Evolutionary conservation across 2,329 filamentous ascomycete species (phyloP).

Genomic region (Apiospora malaysiana): DNA sequence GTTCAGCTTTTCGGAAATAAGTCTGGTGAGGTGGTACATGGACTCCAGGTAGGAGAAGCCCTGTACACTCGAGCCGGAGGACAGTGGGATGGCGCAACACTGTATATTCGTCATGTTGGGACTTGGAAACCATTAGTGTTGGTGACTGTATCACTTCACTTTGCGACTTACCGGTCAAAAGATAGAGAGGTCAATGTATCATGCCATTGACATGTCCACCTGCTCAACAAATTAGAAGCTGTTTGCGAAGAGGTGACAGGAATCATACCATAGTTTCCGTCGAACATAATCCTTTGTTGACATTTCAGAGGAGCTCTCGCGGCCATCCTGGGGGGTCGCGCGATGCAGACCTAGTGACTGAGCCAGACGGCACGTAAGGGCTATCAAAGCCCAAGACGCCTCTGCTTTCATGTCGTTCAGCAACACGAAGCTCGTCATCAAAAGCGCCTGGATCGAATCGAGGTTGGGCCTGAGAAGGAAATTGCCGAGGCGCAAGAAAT

Average conservation of each 20-base stretch:
- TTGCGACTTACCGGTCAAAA: conserved; percentile 60
- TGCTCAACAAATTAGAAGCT: conserved; percentile 26
- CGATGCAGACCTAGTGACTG: conserved; percentile 68
- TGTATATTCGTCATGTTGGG: conserved; percentile 67
- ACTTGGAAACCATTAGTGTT: conserved; percentile 39
- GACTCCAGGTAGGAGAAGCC: conserved; percentile 66
- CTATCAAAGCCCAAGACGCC: conserved; percentile 69
- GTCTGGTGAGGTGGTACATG: conserved; percentile 68
- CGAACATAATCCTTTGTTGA: conserved; percentile 61
- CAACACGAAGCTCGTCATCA: conserved; percentile 67
- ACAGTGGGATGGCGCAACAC: conserved; percentile 58
- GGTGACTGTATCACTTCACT: conserved; percentile 23
- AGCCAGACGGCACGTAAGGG: conserved; percentile 68
- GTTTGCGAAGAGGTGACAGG: background rate
- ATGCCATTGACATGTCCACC: conserved; percentile 71
- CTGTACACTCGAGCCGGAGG: conserved; percentile 47
- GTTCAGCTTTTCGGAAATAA: conserved; percentile 63
- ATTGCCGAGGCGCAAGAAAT: conserved; percentile 68
- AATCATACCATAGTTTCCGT: conserved; percentile 58
- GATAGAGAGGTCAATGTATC: conserved; percentile 70
- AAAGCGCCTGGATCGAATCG: conserved; percentile 68
- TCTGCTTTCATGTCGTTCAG: conserved; percentile 75
- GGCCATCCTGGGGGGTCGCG: conserved; percentile 49
- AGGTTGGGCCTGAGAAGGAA: conserved; percentile 69
- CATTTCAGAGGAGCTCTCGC: conserved; percentile 51